A percentile compares a stretch with the other conserved stretches of the same genome.
phyloP scores from a whole-genome alignment of 352 stramenopile genomes.

The Globisporangium nodosum region DNA sequence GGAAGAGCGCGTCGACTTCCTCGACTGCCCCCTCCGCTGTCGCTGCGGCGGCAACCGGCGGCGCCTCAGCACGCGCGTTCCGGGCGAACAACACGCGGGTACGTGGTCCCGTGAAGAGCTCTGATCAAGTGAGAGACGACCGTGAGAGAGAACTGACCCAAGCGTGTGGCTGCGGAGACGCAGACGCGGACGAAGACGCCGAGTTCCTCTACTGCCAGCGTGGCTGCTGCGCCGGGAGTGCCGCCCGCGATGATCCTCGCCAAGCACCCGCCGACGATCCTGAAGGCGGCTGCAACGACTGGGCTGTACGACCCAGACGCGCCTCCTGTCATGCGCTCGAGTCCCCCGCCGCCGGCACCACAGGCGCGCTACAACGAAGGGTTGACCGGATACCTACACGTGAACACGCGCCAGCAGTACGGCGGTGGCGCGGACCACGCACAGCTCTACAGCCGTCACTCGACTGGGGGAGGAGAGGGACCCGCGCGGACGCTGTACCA shows the following conservation, averaged over 20 bases:
- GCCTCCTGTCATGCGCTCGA: conserved; percentile 1
- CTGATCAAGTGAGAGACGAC: not conserved
- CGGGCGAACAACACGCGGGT: conserved; percentile 20
- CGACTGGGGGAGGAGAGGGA: conserved; percentile 2
- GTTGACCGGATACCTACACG: conserved; percentile 9
- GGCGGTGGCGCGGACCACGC: not conserved
- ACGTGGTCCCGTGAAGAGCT: not conserved
- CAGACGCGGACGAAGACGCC: conserved; percentile 28
- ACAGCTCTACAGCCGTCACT: conserved; percentile 4
- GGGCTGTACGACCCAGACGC: conserved; percentile 10
- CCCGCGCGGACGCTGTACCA: conserved; percentile 12
- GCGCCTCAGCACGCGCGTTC: conserved; percentile 19
- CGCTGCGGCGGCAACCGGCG: not conserved
- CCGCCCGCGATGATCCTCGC: conserved; percentile 22
- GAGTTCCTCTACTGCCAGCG: not conserved
- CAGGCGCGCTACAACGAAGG: conserved; percentile 13
- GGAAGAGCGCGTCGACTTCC: not conserved
- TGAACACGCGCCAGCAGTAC: conserved; percentile 9
- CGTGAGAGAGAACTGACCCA: not conserved
- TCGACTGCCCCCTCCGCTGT: not conserved
- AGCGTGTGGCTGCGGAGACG: not conserved
- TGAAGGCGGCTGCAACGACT: conserved; percentile 12
- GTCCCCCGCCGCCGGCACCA: not conserved
- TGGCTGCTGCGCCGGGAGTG: conserved; percentile 1
- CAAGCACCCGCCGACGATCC: conserved; percentile 38